Evolutionary conservation across 305 asterid genomes (phyloP), one percentile per base, ranked within the genome.

Genomic region (Fraxinus nigra): DNA sequence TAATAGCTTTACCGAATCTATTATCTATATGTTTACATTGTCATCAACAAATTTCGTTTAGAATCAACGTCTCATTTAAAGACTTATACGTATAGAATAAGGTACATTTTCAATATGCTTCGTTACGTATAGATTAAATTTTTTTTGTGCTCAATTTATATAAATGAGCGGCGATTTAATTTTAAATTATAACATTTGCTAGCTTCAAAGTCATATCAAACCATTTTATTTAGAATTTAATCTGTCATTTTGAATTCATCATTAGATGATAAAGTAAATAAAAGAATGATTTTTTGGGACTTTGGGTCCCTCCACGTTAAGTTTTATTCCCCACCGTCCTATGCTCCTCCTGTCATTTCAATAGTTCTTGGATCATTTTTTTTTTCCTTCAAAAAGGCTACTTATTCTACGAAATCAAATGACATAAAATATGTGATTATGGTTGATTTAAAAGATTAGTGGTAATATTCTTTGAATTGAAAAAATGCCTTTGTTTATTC

Each of bases 291-390:
- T 38, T 38, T 28, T 67, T 20, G 72, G 77, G 63, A 83, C 38
- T 81, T 51, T 79, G 88, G 88, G 76, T 26, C 80, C 90, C 83
- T 79, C 70, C 51, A 26, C 80, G 69, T 81, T 83, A 77, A 82
- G 77, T 80, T 11, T 11, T 65, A 84, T 73, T 85, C 80, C 75
- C 85, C 84, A 84, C 89, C 78, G 73, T 38, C 80, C 70, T 28
- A 28, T 78, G 74, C 76, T 76, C 80, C 77, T 79, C 32, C 8
- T 72, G 65, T 22, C 78, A 20, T 81, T 82, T 80, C 46, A 63
- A 72, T 74, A 9, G 35, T 79, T 81, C 40, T 77, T 81, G 72
- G 74, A 65, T 80, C 81, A 56, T 7, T 48, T 48, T 4, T 46
- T 13, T 74, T 43, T 59, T 2, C 7, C 18, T 10, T 18, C 24